phyloP scores from a whole-genome alignment of 202 grass and related monocot species.

The Setaria viridis region DNA sequence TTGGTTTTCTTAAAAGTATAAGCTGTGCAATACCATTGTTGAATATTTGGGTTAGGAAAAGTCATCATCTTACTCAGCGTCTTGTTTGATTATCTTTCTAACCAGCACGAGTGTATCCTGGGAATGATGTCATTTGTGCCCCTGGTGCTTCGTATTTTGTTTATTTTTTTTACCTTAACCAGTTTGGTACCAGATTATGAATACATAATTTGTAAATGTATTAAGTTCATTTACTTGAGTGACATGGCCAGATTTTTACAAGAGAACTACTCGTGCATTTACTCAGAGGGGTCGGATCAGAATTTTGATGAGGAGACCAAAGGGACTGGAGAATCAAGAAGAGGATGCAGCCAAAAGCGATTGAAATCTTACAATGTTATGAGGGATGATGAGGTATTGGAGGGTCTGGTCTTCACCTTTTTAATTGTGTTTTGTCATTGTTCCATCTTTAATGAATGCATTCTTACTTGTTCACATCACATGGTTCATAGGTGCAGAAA shows the following conservation, averaged over 20 bases:
- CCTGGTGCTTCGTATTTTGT: not conserved
- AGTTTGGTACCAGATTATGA: conserved; percentile 10
- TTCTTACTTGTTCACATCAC: conserved; percentile 23
- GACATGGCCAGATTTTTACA: conserved; percentile 55
- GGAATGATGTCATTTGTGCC: not conserved
- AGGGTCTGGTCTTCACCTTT: not conserved
- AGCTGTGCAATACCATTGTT: not conserved
- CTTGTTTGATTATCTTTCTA: conserved; percentile 14
- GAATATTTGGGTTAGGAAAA: not conserved
- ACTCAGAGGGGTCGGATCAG: conserved; percentile 86
- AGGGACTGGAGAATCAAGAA: conserved; percentile 38
- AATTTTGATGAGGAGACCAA: conserved; percentile 68
- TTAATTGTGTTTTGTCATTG: not conserved
- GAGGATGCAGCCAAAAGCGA: conserved; percentile 47
- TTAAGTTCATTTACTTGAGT: conserved; percentile 46
- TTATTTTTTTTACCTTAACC: not conserved
- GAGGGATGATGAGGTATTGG: conserved; percentile 58
- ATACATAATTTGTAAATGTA: conserved; percentile 20
- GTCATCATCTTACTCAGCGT: not conserved
- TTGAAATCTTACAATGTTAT: conserved; percentile 28
- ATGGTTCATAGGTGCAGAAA: conserved; percentile 37
- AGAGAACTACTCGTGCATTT: conserved; percentile 61
- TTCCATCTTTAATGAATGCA: not conserved
- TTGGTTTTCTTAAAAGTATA: not conserved
- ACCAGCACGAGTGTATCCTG: not conserved